Conservation (phyloP, 2,329 filamentous ascomycete species). For the Cordyceps tenuipes region DNA sequence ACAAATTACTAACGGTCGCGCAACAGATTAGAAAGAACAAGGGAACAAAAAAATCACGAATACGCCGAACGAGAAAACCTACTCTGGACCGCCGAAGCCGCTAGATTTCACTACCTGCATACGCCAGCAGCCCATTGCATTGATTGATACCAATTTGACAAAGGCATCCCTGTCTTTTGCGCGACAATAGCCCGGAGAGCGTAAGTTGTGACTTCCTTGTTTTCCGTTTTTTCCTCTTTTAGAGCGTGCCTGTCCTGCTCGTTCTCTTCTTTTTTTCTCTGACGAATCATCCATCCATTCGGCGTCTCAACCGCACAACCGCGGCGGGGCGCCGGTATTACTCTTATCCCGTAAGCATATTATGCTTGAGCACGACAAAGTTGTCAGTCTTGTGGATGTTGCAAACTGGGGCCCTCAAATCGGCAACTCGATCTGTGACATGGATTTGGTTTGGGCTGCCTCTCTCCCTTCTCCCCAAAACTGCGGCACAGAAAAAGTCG, state of each 20-base stretch:
- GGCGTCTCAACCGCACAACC: background rate
- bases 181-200: background rate
- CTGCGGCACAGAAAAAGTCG: no score
- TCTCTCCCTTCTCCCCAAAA: no score
- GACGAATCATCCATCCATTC: background rate
- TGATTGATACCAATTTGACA: background rate
- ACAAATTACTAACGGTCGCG: background rate
- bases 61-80: background rate
- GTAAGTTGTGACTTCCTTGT: background rate
- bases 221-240: no score
- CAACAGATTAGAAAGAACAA: background rate
- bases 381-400: background rate
- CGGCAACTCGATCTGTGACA: background rate
- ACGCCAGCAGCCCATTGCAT: no score
- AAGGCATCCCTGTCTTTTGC: background rate
- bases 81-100: background rate
- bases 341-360: conserved; percentile 10
- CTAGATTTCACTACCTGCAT: no score
- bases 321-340: background rate
- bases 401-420: background rate
- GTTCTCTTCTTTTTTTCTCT: background rate
- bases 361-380: conserved; percentile 6
- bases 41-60: background rate
- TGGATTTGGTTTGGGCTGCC: background rate
- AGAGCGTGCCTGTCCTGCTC: background rate